Evolutionary conservation across 257 asterid genomes (phyloP).

Genomic region (Jacaranda copaia): DNA sequence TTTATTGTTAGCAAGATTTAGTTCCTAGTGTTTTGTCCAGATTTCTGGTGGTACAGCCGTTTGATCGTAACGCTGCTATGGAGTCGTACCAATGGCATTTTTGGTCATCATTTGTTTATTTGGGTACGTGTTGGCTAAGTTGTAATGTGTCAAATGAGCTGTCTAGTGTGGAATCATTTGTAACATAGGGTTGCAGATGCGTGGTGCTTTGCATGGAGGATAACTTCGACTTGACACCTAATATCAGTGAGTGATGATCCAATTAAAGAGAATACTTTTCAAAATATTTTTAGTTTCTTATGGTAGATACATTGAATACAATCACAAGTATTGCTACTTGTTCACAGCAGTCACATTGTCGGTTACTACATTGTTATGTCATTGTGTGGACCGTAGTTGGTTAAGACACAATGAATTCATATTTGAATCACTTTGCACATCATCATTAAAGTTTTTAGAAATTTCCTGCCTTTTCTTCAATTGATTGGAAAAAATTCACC

Average conservation of each 20-base stretch:
- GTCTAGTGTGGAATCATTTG: neutral
- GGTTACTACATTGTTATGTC: conserved; percentile 15
- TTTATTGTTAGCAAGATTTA: neutral
- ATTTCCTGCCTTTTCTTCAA: neutral
- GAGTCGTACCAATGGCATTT: conserved; percentile 3
- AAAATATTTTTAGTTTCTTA: neutral
- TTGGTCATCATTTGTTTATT: conserved; percentile 10
- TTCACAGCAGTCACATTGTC: conserved; percentile 16
- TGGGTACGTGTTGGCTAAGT: neutral
- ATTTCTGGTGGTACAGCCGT: neutral
- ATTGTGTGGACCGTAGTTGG: neutral
- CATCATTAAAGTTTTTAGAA: neutral
- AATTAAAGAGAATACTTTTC: conserved; percentile 4
- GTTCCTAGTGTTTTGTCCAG: neutral
- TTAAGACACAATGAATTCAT: conserved; percentile 8
- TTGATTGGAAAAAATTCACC: neutral
- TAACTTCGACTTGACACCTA: neutral
- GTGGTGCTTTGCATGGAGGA: conserved; percentile 33
- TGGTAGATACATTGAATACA: conserved; percentile 15
- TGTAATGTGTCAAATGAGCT: conserved; percentile 11
- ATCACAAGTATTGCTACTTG: neutral
- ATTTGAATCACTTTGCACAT: neutral
- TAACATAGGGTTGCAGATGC: conserved; percentile 11
- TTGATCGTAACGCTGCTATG: neutral
- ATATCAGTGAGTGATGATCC: neutral